Evolutionary conservation across 768 basidiomycete species (phyloP).

Genomic region (Phaeolepiota aurea): DNA sequence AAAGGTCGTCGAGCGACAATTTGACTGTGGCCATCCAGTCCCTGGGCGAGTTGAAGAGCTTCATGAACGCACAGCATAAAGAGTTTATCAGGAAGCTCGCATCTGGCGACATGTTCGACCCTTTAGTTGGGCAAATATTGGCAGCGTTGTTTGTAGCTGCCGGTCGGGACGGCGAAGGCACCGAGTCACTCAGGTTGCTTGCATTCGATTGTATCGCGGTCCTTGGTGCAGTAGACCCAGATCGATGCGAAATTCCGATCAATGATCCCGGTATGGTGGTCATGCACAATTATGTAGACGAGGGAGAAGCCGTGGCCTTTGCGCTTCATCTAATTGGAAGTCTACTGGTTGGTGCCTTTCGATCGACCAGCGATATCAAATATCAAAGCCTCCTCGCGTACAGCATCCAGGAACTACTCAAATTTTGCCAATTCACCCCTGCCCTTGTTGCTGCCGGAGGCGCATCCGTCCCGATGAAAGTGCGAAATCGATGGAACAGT

Average conservation of each 20-base stretch:
- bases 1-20: constrained; percentile 76
- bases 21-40: constrained; percentile 67
- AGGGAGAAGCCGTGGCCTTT: constrained; percentile 68
- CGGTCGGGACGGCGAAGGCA: constrained; percentile 70
- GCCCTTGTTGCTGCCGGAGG: constrained; percentile 52
- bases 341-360: constrained; percentile 82
- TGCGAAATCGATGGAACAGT: constrained; percentile 68
- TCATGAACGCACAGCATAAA: constrained; percentile 44
- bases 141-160: constrained; percentile 60
- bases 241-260: constrained; percentile 67
- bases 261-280: constrained; percentile 63
- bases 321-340: constrained; percentile 81
- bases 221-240: constrained; percentile 91
- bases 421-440: constrained; percentile 79
- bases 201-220: constrained; percentile 90
- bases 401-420: constrained; percentile 85
- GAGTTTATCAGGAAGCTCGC: constrained; percentile 54
- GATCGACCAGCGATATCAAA: constrained; percentile 88
- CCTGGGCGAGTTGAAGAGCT: constrained; percentile 63
- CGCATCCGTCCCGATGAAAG: constrained; percentile 49
- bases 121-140: constrained; percentile 60
- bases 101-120: constrained; percentile 83
- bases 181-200: constrained; percentile 55
- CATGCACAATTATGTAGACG: constrained; percentile 72
- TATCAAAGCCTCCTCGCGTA: constrained; percentile 87